phyloP scores from a whole-genome alignment of 345 rosid species.

The Microthlaspi erraticum region DNA sequence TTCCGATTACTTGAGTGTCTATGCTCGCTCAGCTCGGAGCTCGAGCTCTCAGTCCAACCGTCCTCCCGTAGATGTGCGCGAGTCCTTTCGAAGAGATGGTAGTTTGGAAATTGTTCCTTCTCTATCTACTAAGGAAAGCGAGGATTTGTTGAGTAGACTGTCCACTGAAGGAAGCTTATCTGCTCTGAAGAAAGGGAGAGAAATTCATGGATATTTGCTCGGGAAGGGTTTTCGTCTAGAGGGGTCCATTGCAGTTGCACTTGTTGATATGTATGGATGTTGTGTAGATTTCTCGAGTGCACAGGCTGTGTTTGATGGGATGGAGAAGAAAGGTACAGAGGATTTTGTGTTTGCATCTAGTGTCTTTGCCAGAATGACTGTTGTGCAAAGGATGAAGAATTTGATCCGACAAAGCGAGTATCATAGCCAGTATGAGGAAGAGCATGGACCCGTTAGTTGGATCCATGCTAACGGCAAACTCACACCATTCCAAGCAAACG shows the following conservation, averaged over 20 bases:
- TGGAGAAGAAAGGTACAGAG: slow-evolving; percentile 53
- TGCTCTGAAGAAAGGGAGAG: slow-evolving; percentile 72
- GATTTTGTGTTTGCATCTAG: too few species aligned
- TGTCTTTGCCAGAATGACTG: too few species aligned
- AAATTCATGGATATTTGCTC: slow-evolving; percentile 66
- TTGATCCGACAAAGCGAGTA: too few species aligned
- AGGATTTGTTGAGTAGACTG: slow-evolving; percentile 60
- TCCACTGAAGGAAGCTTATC: slow-evolving; percentile 72
- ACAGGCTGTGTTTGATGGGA: slow-evolving; percentile 52
- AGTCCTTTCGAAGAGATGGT: too few species aligned
- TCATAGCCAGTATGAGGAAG: too few species aligned
- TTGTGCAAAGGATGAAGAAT: too few species aligned
- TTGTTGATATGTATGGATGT: slow-evolving; percentile 82
- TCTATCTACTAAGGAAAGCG: too few species aligned
- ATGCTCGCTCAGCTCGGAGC: slow-evolving; percentile 48
- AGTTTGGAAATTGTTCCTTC: too few species aligned
- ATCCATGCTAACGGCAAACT: too few species aligned
- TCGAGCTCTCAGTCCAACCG: slow-evolving; percentile 53
- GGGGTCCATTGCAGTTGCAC: slow-evolving; percentile 63
- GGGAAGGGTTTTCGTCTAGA: slow-evolving; percentile 62
- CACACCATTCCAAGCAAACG: too few species aligned
- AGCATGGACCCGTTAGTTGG: too few species aligned
- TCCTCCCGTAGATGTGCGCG: too few species aligned
- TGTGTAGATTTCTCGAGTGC: slow-evolving; percentile 72
- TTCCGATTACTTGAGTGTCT: slow-evolving; percentile 52